Conservation (phyloP, 1,139 yeast genomes). For the Protomyces gravidus region DNA sequence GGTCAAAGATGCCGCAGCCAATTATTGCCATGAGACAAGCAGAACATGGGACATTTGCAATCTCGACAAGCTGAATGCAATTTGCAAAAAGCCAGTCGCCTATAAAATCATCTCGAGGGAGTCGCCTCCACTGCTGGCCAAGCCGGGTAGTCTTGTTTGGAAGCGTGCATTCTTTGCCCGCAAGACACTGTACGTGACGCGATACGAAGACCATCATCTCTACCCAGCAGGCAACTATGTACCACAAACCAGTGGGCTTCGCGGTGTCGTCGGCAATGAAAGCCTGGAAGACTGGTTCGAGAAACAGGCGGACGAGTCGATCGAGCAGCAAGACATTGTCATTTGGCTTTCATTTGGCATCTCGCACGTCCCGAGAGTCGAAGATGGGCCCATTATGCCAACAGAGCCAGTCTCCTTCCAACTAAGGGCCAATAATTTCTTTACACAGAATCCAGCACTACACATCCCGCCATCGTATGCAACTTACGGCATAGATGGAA, state of each 20-base stretch:
- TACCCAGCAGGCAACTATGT: slow-evolving; percentile 80
- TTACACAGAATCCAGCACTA: slow-evolving; percentile 68
- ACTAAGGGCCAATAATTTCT: slow-evolving; percentile 74
- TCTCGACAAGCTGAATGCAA: slow-evolving; percentile 60
- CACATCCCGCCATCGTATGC: slow-evolving; percentile 55
- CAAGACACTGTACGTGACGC: slow-evolving; percentile 62
- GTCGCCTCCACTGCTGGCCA: slow-evolving; percentile 67
- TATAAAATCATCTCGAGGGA: slow-evolving; percentile 75
- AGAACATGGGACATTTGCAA: slow-evolving; percentile 79
- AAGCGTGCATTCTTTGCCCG: slow-evolving; percentile 82
- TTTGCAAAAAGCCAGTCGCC: slow-evolving; percentile 69
- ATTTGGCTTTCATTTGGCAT: slow-evolving; percentile 78
- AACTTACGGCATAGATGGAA: slow-evolving; percentile 14
- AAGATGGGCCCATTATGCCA: slow-evolving; percentile 87
- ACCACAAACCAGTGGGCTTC: slow-evolving; percentile 65
- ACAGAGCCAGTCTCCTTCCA: slow-evolving; percentile 71
- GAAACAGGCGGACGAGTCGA: slow-evolving; percentile 51
- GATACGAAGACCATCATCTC: slow-evolving; percentile 57
- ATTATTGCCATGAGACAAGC: slow-evolving; percentile 57
- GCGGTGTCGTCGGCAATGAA: slow-evolving; percentile 50
- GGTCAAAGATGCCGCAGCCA: slow-evolving; percentile 61
- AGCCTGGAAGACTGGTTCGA: slow-evolving; percentile 74
- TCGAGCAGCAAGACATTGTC: slow-evolving; percentile 66
- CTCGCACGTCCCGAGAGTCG: slow-evolving; percentile 83
- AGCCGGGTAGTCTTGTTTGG: slow-evolving; percentile 67